phyloP scores from a whole-genome alignment of 2,329 filamentous ascomycete genomes.

The Colletotrichum abscissum region DNA sequence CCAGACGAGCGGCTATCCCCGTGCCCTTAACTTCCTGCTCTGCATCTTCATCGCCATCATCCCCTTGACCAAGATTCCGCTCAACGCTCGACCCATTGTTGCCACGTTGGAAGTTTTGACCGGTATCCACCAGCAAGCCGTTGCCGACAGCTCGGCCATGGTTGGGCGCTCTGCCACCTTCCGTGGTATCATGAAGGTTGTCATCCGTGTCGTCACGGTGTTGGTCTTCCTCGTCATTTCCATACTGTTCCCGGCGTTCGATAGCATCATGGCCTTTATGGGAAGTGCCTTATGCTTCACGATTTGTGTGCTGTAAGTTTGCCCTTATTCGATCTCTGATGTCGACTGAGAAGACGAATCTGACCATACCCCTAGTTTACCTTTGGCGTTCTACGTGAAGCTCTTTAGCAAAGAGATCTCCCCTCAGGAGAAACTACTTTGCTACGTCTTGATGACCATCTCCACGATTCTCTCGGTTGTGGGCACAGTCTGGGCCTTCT shows the following conservation, averaged over 20 bases:
- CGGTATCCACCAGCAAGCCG: conserved; percentile 70
- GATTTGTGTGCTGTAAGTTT: conserved; percentile 82
- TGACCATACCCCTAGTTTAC: conserved; percentile 61
- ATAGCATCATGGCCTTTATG: conserved; percentile 91
- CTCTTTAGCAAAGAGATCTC: conserved; percentile 82
- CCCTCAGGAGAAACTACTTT: conserved; percentile 69
- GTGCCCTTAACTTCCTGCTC: conserved; percentile 79
- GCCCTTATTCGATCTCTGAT: not conserved
- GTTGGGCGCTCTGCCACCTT: conserved; percentile 67
- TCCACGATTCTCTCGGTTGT: conserved; percentile 78
- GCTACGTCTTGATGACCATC: conserved; percentile 76
- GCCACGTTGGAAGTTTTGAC: conserved; percentile 83
- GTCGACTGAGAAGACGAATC: conserved; percentile 4
- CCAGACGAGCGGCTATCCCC: conserved; percentile 77
- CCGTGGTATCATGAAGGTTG: conserved; percentile 67
- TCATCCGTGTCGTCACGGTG: conserved; percentile 74
- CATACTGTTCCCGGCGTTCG: conserved; percentile 78
- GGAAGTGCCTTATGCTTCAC: conserved; percentile 92
- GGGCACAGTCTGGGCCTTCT: conserved; percentile 88
- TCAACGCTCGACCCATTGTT: conserved; percentile 89
- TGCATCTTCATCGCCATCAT: conserved; percentile 92
- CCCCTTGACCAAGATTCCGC: conserved; percentile 92
- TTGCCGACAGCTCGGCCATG: conserved; percentile 58
- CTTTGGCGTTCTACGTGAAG: conserved; percentile 89
- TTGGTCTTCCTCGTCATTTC: conserved; percentile 82